phyloP scores from a whole-genome alignment of 306 rosid species.

The Pterocarpus santalinus region DNA sequence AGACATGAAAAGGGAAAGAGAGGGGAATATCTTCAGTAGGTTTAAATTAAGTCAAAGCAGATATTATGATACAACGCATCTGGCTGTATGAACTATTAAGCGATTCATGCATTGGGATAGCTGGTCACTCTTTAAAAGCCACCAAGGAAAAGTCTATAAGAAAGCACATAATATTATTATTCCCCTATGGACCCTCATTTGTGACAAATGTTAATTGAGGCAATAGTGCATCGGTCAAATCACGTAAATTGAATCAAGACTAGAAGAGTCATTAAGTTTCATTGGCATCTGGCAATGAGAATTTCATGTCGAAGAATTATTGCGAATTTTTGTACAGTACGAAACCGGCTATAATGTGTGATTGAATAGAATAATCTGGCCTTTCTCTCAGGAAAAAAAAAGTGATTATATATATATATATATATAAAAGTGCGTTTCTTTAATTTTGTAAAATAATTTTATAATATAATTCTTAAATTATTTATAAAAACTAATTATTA shows the following conservation, averaged over 20 bases:
- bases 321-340: not conserved
- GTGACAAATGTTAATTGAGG: constrained; percentile 12
- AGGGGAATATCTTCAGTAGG: not conserved
- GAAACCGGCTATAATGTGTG: not conserved
- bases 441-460: too few species aligned
- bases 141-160: constrained; percentile 6
- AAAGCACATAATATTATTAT: not conserved
- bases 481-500: too few species aligned
- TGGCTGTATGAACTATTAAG: not conserved
- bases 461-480: too few species aligned
- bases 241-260: constrained; percentile 29
- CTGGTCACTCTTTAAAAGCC: constrained; percentile 31
- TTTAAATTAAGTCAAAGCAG: constrained; percentile 34
- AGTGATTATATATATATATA: too few species aligned
- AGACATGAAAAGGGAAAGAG: not conserved
- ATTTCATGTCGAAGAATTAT: not conserved
- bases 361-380: not conserved
- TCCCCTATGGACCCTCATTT: not conserved
- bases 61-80: constrained; percentile 45
- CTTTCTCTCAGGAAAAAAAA: too few species aligned
- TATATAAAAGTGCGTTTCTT: too few species aligned
- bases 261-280: not conserved
- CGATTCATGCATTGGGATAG: constrained; percentile 38
- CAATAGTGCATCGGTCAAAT: constrained; percentile 10
- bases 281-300: not conserved